Percentiles rank a stretch among this genome's conserved stretches.
These are phyloP conservation scores for Aspergillus awamori DNA, from an alignment of 2,329 filamentous ascomycete species.

Conservation along the genomic window DNA sequence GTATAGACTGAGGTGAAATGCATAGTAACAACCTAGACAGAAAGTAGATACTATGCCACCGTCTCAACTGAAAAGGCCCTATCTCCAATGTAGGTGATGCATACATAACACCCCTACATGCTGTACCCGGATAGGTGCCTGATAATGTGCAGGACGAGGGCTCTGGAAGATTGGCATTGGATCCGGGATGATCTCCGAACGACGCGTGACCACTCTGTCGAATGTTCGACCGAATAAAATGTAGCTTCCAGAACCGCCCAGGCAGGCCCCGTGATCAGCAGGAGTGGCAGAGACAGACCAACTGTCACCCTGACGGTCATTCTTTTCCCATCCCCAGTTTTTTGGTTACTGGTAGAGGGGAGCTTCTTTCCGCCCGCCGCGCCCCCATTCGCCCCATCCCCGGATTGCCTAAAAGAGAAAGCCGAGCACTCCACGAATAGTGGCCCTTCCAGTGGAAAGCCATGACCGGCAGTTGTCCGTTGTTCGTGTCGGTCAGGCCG, in stretches of 20 bases:
- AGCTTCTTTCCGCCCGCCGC: slow-evolving; percentile 16
- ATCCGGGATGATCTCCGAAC: slow-evolving; percentile 10
- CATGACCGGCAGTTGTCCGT: neutral
- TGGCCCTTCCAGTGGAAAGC: neutral
- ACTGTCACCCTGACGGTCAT: neutral
- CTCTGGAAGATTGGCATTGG: neutral
- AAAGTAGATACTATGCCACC: too few relatives aligned
- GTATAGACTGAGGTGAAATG: neutral
- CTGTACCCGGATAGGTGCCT: neutral
- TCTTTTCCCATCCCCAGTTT: neutral
- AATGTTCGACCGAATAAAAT: slow-evolving; percentile 12
- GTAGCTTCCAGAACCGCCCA: slow-evolving; percentile 20
- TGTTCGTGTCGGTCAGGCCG: neutral
- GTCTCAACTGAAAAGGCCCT: too few relatives aligned
- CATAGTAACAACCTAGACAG: too few relatives aligned
- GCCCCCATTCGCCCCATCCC: slow-evolving; percentile 13
- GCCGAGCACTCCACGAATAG: slow-evolving; percentile 8
- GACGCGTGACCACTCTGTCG: slow-evolving; percentile 6
- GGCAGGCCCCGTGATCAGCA: slow-evolving; percentile 14
- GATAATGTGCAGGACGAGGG: neutral
- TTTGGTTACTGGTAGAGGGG: neutral
- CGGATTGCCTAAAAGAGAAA: slow-evolving; percentile 23
- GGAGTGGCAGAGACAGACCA: neutral
- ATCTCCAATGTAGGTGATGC: neutral
- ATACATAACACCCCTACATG: neutral